phyloP scores from a whole-genome alignment of 179 eudicot species.

The Beta macrorhiza region DNA sequence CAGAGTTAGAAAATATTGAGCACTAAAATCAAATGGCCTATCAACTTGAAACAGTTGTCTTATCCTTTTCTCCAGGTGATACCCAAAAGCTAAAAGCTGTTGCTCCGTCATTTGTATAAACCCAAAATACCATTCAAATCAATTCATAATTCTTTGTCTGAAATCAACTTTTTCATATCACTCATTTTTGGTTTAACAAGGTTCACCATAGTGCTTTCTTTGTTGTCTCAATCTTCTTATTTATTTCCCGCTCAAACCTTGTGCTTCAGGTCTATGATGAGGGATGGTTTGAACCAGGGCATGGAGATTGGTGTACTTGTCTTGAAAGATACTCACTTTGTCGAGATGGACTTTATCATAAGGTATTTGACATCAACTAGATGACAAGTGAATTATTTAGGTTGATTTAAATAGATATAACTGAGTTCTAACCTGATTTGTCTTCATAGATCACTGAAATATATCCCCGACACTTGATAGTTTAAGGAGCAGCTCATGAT shows the following conservation, averaged over 20 bases:
- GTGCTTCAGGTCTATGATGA: constrained; percentile 60
- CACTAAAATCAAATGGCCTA: neutral
- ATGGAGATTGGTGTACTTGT: constrained; percentile 95
- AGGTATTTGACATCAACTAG: constrained; percentile 42
- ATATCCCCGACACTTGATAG: too few relatives aligned
- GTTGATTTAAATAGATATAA: neutral
- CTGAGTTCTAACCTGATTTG: neutral
- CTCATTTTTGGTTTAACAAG: neutral
- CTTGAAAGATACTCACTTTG: constrained; percentile 86
- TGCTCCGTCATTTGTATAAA: neutral
- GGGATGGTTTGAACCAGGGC: constrained; percentile 95
- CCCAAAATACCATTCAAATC: neutral
- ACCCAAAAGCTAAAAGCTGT: neutral
- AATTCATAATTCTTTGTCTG: neutral
- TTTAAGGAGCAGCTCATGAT: neutral
- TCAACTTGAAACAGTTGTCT: neutral
- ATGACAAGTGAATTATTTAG: neutral
- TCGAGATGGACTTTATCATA: constrained; percentile 91
- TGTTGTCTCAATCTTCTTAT: neutral
- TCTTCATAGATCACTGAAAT: neutral
- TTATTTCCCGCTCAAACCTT: constrained; percentile 11
- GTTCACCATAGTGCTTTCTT: constrained; percentile 1
- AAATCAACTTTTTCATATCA: neutral
- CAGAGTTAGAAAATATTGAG: neutral
- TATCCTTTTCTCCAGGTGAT: neutral